Conservation (phyloP, 371 early-diverging fungal genomes). For the Paraphysoderma sedebokerense region DNA sequence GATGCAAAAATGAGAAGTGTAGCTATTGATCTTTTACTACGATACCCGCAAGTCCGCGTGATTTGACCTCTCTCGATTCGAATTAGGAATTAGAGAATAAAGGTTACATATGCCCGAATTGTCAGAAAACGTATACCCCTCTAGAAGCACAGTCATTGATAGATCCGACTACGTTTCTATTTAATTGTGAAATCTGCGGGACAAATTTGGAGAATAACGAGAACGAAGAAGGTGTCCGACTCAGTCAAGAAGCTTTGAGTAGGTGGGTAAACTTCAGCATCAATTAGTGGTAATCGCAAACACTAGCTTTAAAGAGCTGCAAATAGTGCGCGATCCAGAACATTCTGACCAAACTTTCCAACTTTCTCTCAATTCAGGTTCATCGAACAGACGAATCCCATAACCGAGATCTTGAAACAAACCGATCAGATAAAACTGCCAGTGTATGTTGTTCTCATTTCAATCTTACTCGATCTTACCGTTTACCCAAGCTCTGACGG, state of each 20-base stretch:
- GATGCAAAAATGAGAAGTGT: constrained; percentile 47
- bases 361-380: constrained; percentile 25
- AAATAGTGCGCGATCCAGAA: neutral
- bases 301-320: neutral
- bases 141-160: constrained; percentile 34
- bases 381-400: constrained; percentile 60
- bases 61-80: neutral
- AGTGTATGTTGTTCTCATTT: constrained; percentile 21
- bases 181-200: constrained; percentile 43
- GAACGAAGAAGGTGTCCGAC: constrained; percentile 34
- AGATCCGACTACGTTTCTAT: constrained; percentile 24
- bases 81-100: constrained; percentile 46
- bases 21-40: constrained; percentile 1
- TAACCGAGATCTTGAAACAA: constrained; percentile 59
- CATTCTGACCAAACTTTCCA: too few relatives aligned
- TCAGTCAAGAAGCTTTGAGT: constrained; percentile 14
- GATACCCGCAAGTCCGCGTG: neutral
- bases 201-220: constrained; percentile 40
- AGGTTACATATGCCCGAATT: constrained; percentile 47
- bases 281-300: neutral
- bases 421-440: constrained; percentile 59
- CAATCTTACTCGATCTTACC: constrained; percentile 26
- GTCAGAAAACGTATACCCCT: constrained; percentile 30
- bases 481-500: constrained; percentile 11
- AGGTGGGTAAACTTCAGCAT: constrained; percentile 10